A percentile compares a stretch with the other conserved stretches of the same genome.
Conservation (phyloP, 352 stramenopile genomes). For the Pythium aquatile region DNA sequence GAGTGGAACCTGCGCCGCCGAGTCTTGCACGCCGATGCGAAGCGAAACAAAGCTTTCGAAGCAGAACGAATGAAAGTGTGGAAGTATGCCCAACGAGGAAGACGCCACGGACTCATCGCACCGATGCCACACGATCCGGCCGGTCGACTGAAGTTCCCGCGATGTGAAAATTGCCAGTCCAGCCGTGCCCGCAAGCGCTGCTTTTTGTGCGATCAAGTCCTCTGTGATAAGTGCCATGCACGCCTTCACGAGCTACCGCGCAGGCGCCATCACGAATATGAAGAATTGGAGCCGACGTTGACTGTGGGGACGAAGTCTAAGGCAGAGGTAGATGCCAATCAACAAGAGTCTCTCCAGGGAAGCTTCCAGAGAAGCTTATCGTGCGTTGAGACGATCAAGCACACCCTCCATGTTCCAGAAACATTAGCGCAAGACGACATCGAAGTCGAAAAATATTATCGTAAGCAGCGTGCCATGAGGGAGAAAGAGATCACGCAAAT, state of each 20-base stretch:
- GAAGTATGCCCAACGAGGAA: slow-evolving; percentile 31
- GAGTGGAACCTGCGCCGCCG: slow-evolving; percentile 40
- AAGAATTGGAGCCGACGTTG: slow-evolving; percentile 36
- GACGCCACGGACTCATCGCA: slow-evolving; percentile 61
- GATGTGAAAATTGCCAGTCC: slow-evolving; percentile 51
- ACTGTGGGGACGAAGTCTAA: slow-evolving; percentile 30
- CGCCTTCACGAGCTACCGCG: slow-evolving; percentile 54
- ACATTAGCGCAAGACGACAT: slow-evolving; percentile 18
- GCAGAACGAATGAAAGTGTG: slow-evolving; percentile 39
- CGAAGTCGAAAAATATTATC: slow-evolving; percentile 51
- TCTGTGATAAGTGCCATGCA: slow-evolving; percentile 63
- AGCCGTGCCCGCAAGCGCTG: slow-evolving; percentile 49
- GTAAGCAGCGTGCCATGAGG: slow-evolving; percentile 37
- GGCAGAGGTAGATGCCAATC: slow-evolving; percentile 22
- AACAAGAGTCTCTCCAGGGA: slow-evolving; percentile 33
- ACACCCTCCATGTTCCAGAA: slow-evolving; percentile 11
- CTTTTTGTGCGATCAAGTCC: slow-evolving; percentile 47
- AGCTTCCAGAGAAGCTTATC: slow-evolving; percentile 25
- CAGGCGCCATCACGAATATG: slow-evolving; percentile 48
- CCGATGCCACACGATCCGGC: slow-evolving; percentile 35
- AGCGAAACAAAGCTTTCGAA: slow-evolving; percentile 35
- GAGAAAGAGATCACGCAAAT: slow-evolving; percentile 58
- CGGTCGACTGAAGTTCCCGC: slow-evolving; percentile 41
- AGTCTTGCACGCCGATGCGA: slow-evolving; percentile 33
- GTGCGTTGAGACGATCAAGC: slow-evolving; percentile 34